phyloP scores from a whole-genome alignment of 805 yeast genomes.

The Nakazawaea sp. region DNA sequence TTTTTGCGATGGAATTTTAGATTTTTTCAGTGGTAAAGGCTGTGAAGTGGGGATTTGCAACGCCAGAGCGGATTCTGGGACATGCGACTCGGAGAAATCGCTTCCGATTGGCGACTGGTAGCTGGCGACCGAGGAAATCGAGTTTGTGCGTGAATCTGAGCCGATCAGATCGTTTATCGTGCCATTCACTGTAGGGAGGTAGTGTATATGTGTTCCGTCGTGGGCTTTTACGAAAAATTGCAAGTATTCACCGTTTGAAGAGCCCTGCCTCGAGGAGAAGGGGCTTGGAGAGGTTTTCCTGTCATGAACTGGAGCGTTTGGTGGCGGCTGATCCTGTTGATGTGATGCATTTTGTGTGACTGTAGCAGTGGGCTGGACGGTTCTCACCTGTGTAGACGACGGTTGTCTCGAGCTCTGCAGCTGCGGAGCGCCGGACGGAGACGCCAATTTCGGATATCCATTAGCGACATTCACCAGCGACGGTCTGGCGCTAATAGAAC shows the following conservation, averaged over 20 bases:
- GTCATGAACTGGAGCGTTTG: background rate
- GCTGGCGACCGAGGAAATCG: constrained; percentile 10
- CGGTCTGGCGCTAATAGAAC: constrained; percentile 52
- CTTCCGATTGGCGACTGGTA: constrained; percentile 9
- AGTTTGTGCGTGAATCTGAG: constrained; percentile 9
- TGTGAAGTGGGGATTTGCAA: no score
- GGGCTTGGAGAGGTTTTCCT: constrained; percentile 10
- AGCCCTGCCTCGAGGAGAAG: constrained; percentile 12
- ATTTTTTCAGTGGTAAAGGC: constrained; percentile 20
- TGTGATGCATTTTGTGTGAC: background rate
- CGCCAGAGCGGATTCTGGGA: constrained; percentile 9
- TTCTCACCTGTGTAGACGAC: background rate
- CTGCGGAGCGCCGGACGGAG: background rate
- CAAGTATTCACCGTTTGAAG: constrained; percentile 12
- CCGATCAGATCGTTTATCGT: background rate
- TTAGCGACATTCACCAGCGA: constrained; percentile 26
- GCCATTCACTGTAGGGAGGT: no score
- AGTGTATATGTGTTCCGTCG: background rate
- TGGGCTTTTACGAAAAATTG: constrained; percentile 4
- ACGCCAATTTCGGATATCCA: constrained; percentile 1
- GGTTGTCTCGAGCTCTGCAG: constrained; percentile 2
- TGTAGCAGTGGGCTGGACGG: background rate
- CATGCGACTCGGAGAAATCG: constrained; percentile 17
- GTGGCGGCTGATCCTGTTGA: background rate
- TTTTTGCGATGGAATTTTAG: constrained; percentile 32